Evolutionary conservation across 345 rosid genomes (phyloP).

Genomic region (Salix purpurea): DNA sequence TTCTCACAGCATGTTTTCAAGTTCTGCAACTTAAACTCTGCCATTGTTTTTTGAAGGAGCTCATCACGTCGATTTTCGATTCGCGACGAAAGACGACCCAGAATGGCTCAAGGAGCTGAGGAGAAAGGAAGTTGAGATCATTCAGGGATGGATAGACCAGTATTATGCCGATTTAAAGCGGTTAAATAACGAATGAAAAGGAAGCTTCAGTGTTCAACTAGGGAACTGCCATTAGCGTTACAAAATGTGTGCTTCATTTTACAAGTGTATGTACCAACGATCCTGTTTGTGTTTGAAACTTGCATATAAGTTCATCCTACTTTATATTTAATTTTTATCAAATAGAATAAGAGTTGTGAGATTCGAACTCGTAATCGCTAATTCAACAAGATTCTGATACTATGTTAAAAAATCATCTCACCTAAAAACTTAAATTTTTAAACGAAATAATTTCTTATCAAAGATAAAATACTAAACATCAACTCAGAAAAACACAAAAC

Average conservation of each 20-base stretch:
- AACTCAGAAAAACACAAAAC: too few species aligned
- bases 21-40: not conserved
- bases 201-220: not conserved
- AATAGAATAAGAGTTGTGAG: rapidly evolving
- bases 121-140: conserved; percentile 55
- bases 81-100: conserved; percentile 50
- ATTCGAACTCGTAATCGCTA: rapidly evolving
- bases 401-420: too few species aligned
- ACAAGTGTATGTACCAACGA: too few species aligned
- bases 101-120: conserved; percentile 61
- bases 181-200: conserved; percentile 6
- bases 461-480: too few species aligned
- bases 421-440: too few species aligned
- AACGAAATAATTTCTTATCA: too few species aligned
- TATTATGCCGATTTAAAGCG: conserved; percentile 42
- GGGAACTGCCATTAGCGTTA: too few species aligned
- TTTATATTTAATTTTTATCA: too few species aligned
- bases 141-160: conserved; percentile 52
- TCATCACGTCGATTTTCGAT: conserved; percentile 62
- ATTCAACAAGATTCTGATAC: rapidly evolving
- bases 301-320: rapidly evolving
- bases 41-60: conserved; percentile 44
- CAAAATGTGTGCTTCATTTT: too few species aligned
- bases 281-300: too few species aligned
- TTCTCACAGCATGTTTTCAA: not conserved